Percentiles rank a stretch among this genome's conserved stretches.
Evolutionary conservation across 129 eudicot genomes (phyloP).

Genomic region (Artemisia annua): DNA sequence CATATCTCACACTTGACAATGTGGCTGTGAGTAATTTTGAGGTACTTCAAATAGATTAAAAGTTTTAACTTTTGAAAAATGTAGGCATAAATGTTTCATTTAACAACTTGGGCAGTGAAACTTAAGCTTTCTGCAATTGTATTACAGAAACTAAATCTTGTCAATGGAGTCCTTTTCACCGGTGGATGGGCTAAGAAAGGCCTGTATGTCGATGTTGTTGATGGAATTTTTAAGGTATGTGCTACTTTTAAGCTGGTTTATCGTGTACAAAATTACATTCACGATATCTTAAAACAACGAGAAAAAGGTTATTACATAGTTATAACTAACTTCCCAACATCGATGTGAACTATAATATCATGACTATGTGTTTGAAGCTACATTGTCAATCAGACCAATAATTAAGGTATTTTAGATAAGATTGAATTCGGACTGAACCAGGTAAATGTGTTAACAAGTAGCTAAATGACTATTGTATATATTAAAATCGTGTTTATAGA

Average conservation of each 20-base stretch:
- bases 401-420: neutral
- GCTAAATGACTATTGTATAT: too few relatives aligned
- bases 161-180: constrained; percentile 88
- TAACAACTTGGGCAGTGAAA: neutral
- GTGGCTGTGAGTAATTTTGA: too few relatives aligned
- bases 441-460: too few relatives aligned
- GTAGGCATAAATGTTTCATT: neutral
- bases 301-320: neutral
- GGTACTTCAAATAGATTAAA: too few relatives aligned
- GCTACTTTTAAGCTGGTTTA: constrained; percentile 7
- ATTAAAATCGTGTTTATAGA: too few relatives aligned
- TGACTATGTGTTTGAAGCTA: too few relatives aligned
- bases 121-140: neutral
- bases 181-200: constrained; percentile 91
- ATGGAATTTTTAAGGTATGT: constrained; percentile 63
- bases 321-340: too few relatives aligned
- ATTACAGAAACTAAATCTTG: constrained; percentile 69
- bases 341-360: too few relatives aligned
- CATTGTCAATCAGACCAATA: neutral
- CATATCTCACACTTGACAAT: too few relatives aligned
- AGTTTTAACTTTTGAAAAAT: too few relatives aligned
- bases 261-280: constrained; percentile 2
- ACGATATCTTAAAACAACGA: neutral
- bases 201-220: constrained; percentile 60
- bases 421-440: neutral